A percentile compares a stretch with the other conserved stretches of the same genome.
phyloP scores from a whole-genome alignment of 202 grass and related monocot species.

The Musa balbisiana region DNA sequence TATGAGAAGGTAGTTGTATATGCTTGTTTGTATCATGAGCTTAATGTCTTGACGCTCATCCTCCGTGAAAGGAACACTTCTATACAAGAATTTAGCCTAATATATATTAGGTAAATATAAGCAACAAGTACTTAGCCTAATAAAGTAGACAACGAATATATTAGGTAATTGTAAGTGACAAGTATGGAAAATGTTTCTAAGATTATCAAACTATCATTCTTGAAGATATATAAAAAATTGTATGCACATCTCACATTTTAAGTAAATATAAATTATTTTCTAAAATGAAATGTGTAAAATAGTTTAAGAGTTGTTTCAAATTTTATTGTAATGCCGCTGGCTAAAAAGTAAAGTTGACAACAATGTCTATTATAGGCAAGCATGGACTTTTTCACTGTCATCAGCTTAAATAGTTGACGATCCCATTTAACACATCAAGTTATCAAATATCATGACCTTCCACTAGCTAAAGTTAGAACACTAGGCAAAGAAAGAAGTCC shows the following conservation, averaged over 20 bases:
- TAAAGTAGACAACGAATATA: no score
- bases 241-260: neutral
- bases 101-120: constrained; percentile 30
- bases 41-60: constrained; percentile 77
- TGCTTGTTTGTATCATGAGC: constrained; percentile 84
- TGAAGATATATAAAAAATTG: neutral
- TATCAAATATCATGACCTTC: neutral
- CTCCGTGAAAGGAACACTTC: constrained; percentile 54
- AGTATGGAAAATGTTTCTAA: neutral
- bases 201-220: neutral
- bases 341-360: neutral
- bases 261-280: neutral
- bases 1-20: constrained; percentile 73
- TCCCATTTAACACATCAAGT: neutral
- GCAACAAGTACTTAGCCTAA: no score
- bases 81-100: constrained; percentile 87
- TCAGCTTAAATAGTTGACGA: neutral
- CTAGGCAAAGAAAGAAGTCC: no score
- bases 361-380: neutral
- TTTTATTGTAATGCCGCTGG: neutral
- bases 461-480: neutral
- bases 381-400: neutral
- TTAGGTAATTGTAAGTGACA: neutral
- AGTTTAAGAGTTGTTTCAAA: neutral
- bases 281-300: neutral